Evolutionary conservation across 495 filamentous ascomycete species (phyloP).

Genomic region (Talaromyces wortmannii): DNA sequence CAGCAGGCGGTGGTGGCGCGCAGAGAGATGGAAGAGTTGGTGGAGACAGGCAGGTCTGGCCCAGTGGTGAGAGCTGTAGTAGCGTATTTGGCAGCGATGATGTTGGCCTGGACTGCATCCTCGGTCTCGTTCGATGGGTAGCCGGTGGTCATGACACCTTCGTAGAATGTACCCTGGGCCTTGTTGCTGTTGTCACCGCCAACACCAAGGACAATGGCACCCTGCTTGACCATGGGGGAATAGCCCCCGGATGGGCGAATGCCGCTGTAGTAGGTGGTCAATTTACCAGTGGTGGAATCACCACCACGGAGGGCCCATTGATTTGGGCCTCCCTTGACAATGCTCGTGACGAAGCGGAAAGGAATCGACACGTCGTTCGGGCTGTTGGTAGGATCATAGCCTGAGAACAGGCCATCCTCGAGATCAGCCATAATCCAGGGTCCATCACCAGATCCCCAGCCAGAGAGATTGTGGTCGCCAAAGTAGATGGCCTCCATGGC

Average conservation of each 20-base stretch:
- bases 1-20: slow-evolving; percentile 42
- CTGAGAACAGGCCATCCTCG: slow-evolving; percentile 55
- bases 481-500: slow-evolving; percentile 60
- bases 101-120: slow-evolving; percentile 48
- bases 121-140: slow-evolving; percentile 51
- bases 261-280: slow-evolving; percentile 50
- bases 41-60: slow-evolving; percentile 29
- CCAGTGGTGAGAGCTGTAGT: slow-evolving; percentile 36
- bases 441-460: slow-evolving; percentile 46
- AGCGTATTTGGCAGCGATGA: slow-evolving; percentile 49
- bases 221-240: slow-evolving; percentile 54
- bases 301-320: slow-evolving; percentile 50
- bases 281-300: slow-evolving; percentile 42
- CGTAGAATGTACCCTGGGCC: slow-evolving; percentile 55
- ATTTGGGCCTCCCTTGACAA: slow-evolving; percentile 44
- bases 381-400: slow-evolving; percentile 29
- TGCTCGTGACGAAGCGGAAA: slow-evolving; percentile 45
- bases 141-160: slow-evolving; percentile 52
- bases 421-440: slow-evolving; percentile 59
- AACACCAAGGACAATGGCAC: slow-evolving; percentile 52
- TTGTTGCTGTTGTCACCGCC: slow-evolving; percentile 49
- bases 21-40: slow-evolving; percentile 41
- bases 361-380: slow-evolving; percentile 18
- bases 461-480: slow-evolving; percentile 25
- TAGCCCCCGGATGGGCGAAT: slow-evolving; percentile 38